Percentiles rank a stretch among this genome's conserved stretches.
These are phyloP conservation scores for Malassezia yamatoensis DNA, from an alignment of 1,284 basidiomycete species.

Conservation along the genomic window DNA sequence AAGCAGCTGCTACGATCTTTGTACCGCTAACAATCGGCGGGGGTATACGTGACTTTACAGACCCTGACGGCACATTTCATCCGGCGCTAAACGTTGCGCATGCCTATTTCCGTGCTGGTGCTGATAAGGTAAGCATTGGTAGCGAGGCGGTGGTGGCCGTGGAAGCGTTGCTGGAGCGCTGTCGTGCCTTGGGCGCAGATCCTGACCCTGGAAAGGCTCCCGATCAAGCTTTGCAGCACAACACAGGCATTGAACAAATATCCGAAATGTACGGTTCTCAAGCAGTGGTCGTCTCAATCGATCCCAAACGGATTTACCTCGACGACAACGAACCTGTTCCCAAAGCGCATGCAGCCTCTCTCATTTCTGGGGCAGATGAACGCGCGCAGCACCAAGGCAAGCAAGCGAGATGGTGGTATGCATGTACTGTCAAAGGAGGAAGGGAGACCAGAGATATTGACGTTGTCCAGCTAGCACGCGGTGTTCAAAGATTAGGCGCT, in stretches of 20 bases:
- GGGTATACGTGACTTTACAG: conserved; percentile 89
- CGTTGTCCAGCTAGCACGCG: conserved; percentile 77
- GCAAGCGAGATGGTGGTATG: conserved; percentile 83
- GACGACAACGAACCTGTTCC: conserved; percentile 52
- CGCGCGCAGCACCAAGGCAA: conserved; percentile 52
- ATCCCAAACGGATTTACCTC: conserved; percentile 82
- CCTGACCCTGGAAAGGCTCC: conserved; percentile 73
- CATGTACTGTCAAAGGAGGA: conserved; percentile 90
- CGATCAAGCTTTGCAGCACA: conserved; percentile 38
- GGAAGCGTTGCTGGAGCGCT: conserved; percentile 59
- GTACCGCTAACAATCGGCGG: conserved; percentile 98
- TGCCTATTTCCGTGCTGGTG: conserved; percentile 90
- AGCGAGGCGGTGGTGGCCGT: conserved; percentile 90
- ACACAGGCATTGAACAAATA: conserved; percentile 85
- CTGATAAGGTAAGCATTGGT: conserved; percentile 93
- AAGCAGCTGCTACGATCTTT: conserved; percentile 79
- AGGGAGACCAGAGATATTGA: conserved; percentile 79
- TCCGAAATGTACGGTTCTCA: conserved; percentile 83
- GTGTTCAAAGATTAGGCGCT: conserved; percentile 78
- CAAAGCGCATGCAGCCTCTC: conserved; percentile 49
- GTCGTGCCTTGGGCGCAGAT: conserved; percentile 69
- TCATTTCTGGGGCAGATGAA: conserved; percentile 32
- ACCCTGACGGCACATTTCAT: conserved; percentile 82
- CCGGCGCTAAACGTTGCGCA: conserved; percentile 88
- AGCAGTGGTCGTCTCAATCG: conserved; percentile 94